These are phyloP conservation scores for Clarireedia paspali DNA, from an alignment of 2,329 filamentous ascomycete species.

Conservation along the genomic window DNA sequence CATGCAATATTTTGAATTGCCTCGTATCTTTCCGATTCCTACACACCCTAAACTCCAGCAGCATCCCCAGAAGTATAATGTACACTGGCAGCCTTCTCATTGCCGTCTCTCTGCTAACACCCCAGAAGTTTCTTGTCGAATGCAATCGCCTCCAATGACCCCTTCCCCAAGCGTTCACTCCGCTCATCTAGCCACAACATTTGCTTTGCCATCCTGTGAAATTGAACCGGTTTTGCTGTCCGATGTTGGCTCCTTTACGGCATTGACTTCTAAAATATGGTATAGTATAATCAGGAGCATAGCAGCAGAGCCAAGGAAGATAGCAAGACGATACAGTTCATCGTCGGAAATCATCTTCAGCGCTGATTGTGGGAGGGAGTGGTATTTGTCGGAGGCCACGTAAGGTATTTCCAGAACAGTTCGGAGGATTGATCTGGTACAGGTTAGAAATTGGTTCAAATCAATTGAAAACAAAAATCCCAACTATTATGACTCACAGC, in stretches of 20 bases:
- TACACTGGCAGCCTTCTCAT: no score
- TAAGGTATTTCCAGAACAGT: conserved; percentile 8
- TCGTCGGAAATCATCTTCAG: conserved; percentile 80
- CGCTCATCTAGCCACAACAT: conserved; percentile 13
- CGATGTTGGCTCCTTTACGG: conserved; percentile 42
- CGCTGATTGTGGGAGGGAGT: conserved; percentile 31
- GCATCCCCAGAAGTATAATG: no score
- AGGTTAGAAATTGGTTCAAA: conserved; percentile 4
- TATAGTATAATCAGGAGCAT: conserved; percentile 94
- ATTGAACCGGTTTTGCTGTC: conserved; percentile 16
- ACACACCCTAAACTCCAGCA: no score
- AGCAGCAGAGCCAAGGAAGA: conserved; percentile 82
- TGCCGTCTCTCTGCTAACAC: no score
- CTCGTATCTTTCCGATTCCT: no score
- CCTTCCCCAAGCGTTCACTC: not conserved
- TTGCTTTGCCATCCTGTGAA: conserved; percentile 16
- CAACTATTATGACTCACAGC: not conserved
- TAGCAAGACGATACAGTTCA: conserved; percentile 82
- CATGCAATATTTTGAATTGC: no score
- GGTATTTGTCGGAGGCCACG: conserved; percentile 11
- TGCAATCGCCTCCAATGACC: not conserved
- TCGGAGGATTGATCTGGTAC: conserved; percentile 9
- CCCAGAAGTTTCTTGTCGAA: not conserved
- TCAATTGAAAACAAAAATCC: no score
- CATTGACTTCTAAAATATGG: conserved; percentile 93